Evolutionary conservation across 2,329 filamentous ascomycete genomes (phyloP).

Genomic region (Talaromyces sp.): DNA sequence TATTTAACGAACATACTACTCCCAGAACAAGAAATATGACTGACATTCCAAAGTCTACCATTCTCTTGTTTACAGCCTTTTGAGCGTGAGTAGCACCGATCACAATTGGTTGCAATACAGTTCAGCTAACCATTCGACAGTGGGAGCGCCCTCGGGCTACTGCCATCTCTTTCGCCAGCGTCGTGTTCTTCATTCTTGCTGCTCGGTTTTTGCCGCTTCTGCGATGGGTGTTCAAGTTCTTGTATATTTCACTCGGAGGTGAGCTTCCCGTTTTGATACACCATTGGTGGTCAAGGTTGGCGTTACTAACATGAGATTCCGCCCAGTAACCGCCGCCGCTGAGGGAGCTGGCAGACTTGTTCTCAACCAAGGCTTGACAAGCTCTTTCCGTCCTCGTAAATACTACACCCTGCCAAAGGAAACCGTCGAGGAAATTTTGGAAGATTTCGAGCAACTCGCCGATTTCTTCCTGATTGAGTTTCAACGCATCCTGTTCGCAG

Average conservation of each 20-base stretch:
- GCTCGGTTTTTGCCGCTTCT: conserved; percentile 59
- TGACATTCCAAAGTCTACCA: conserved; percentile 51
- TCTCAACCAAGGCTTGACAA: conserved; percentile 55
- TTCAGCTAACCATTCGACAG: conserved; percentile 26
- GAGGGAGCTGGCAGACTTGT: conserved; percentile 54
- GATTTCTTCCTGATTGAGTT: conserved; percentile 66
- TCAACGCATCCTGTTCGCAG: conserved; percentile 61
- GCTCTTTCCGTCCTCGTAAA: conserved; percentile 57
- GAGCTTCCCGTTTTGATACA: conserved; percentile 24
- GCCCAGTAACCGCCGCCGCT: conserved; percentile 46
- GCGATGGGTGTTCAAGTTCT: conserved; percentile 56
- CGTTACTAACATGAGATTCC: background rate
- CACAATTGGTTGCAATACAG: background rate
- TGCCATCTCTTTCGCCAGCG: conserved; percentile 53
- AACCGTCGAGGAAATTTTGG: conserved; percentile 55
- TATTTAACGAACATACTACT: conserved; percentile 9
- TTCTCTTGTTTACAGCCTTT: conserved; percentile 60
- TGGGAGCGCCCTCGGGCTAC: conserved; percentile 64
- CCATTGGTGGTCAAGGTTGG: background rate
- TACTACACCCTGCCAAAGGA: conserved; percentile 64
- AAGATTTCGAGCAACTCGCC: conserved; percentile 59
- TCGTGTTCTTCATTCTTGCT: conserved; percentile 57
- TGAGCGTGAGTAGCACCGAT: conserved; percentile 47
- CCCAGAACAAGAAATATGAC: background rate
- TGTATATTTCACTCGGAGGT: conserved; percentile 57